Evolutionary conservation across 2,329 filamentous ascomycete genomes (phyloP), one percentile per base, ranked within the genome.

Genomic region (Leptographium lundbergii): DNA sequence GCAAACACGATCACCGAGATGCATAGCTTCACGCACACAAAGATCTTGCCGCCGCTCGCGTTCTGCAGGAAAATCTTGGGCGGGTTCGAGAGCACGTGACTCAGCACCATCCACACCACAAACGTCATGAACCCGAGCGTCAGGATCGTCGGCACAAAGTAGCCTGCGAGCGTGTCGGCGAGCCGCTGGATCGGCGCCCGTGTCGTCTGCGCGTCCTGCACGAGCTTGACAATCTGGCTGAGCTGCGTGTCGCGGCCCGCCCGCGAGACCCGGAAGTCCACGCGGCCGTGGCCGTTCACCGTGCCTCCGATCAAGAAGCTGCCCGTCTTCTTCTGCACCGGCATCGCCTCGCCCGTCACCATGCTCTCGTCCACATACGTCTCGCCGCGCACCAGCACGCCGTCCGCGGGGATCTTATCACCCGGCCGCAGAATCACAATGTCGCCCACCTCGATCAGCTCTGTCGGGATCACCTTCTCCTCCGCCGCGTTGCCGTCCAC

Each of bases 1-100:
- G 94, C 94, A 71, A 99, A 96, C 24, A 97, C 94, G 68, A 99
- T 95, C 65, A 99, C 94, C 0, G 94, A 95, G 66, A 99, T 99
- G 73, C 94, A 97, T 19, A 99, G 84, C 75, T 97, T 95, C 63
- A 97, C 77, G 69, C 94, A 99, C 2, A 97, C 89, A 89, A 99
- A 96, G 63, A 96, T 77, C 69, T 89, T 92, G 59, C 94, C 94
- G 62, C 94, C 94, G 67, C 88, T 92, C 52, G 82, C 81, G 60
- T 86, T 84, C 61, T 88, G 80, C 29, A 87, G 74, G 73, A 99
- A 99, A 63, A 97, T 91, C 68, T 85, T 81, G 2, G 94, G 94
- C n/a, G 92, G 92, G 68, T 92, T 78, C 0, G 83, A 73, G 34
- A 99, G 76, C 39, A 90, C 79, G 68, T 97, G 92, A 70, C 91